Conservation (phyloP, 225 moss, liverwort and hornwort genomes). For the Pseudisothecium myosuroides region DNA sequence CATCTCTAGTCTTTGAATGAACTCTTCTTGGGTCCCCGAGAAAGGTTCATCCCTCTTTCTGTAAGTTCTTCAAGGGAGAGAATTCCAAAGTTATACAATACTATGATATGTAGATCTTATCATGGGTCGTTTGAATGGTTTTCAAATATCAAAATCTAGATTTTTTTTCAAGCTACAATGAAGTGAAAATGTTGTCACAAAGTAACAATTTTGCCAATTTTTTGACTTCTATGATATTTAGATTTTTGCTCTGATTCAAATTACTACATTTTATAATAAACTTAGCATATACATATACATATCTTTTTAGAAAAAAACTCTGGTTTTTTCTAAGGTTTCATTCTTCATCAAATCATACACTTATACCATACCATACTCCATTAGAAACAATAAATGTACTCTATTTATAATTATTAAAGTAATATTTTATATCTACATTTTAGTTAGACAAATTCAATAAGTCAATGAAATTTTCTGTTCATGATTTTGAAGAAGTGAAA, state of each 20-base stretch:
- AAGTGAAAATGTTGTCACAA: not conserved
- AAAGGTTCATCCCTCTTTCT: fast-evolving
- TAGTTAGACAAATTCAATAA: no score
- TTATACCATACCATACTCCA: not conserved
- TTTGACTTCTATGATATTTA: not conserved
- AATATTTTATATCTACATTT: not conserved
- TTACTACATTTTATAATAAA: not conserved
- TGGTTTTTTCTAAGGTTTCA: not conserved
- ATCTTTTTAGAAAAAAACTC: not conserved
- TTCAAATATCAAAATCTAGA: not conserved
- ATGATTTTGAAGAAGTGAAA: not conserved
- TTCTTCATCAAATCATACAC: not conserved
- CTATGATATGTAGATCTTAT: not conserved
- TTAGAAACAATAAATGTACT: not conserved
- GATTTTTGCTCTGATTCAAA: not conserved
- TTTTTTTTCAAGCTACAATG: not conserved
- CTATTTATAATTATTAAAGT: not conserved
- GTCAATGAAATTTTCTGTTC: no score
- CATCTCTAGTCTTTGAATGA: not conserved
- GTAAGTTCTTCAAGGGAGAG: not conserved
- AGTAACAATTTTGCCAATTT: not conserved
- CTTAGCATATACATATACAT: not conserved
- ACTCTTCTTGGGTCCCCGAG: fast-evolving
- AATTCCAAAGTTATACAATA: not conserved
- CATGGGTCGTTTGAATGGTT: not conserved